Evolutionary conservation across 768 basidiomycete species (phyloP).

Genomic region (Xerocomellus amylosporus): DNA sequence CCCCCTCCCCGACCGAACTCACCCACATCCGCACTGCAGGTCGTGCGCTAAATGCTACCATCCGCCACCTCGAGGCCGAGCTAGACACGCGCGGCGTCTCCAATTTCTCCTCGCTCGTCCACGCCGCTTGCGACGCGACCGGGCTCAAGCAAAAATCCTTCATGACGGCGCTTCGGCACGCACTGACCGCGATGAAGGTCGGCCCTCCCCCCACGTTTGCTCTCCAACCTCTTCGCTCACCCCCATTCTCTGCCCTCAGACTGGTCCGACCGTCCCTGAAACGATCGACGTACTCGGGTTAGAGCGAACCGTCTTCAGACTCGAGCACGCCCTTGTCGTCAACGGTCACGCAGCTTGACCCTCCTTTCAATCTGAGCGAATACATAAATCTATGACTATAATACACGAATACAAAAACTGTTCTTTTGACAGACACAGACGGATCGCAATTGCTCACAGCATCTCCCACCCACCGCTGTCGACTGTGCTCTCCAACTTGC

Average conservation of each 20-base stretch:
- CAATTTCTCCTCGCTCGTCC: slow-evolving; percentile 39
- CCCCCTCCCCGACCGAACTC: background rate
- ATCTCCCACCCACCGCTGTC: slow-evolving; percentile 96
- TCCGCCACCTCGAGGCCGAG: slow-evolving; percentile 1
- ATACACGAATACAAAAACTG: background rate
- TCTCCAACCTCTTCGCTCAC: background rate
- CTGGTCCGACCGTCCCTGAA: slow-evolving; percentile 43
- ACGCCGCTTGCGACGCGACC: slow-evolving; percentile 41
- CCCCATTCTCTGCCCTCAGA: slow-evolving; percentile 21
- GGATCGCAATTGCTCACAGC: slow-evolving; percentile 39
- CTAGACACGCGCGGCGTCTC: background rate
- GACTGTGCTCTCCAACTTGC: slow-evolving; percentile 81
- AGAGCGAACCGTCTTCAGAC: slow-evolving; percentile 22
- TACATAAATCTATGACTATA: background rate
- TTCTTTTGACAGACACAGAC: background rate
- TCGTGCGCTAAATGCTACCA: slow-evolving; percentile 5
- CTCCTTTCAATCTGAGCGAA: background rate
- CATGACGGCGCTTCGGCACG: slow-evolving; percentile 73
- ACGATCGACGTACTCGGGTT: slow-evolving; percentile 39
- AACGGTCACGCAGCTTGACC: background rate
- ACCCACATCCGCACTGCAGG: background rate
- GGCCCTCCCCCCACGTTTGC: background rate
- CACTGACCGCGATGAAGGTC: slow-evolving; percentile 82
- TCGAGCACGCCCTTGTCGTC: slow-evolving; percentile 13
- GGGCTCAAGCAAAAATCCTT: slow-evolving; percentile 49